Conservation (phyloP, 1,284 basidiomycete species). For the Cerrena zonata region DNA sequence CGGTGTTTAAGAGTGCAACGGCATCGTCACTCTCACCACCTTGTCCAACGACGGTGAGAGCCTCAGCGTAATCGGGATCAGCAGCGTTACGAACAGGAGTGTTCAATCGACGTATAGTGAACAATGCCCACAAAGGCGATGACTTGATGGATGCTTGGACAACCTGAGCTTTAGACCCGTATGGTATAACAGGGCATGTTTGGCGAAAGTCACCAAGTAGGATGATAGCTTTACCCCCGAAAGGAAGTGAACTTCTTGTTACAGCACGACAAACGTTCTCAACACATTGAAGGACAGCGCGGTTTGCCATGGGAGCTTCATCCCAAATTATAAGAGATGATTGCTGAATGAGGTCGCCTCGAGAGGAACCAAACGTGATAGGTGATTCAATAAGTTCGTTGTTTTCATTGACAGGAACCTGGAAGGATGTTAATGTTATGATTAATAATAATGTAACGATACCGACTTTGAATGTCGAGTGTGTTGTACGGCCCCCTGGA, state of each 20-base stretch:
- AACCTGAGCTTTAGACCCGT: constrained; percentile 25
- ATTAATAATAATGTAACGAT: not conserved
- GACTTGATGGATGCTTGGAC: constrained; percentile 33
- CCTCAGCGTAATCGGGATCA: constrained; percentile 31
- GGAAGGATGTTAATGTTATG: not conserved
- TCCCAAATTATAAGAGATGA: constrained; percentile 33
- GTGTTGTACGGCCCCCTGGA: constrained; percentile 34
- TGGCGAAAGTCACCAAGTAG: constrained; percentile 36
- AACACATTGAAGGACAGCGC: constrained; percentile 30
- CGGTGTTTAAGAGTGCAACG: constrained; percentile 18
- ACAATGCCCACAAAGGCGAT: constrained; percentile 29
- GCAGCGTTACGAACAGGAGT: constrained; percentile 33
- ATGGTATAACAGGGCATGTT: constrained; percentile 32
- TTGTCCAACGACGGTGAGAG: constrained; percentile 36
- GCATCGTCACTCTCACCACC: constrained; percentile 26
- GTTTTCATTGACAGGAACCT: constrained; percentile 33
- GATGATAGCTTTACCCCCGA: constrained; percentile 34
- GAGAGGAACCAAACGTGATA: constrained; percentile 20
- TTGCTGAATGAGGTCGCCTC: constrained; percentile 29
- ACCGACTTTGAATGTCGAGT: constrained; percentile 31
- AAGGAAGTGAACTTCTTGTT: constrained; percentile 17
- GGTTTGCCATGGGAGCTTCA: constrained; percentile 36
- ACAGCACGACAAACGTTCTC: too few species aligned
- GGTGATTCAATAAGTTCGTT: constrained; percentile 28
- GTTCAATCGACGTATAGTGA: constrained; percentile 24